Conservation (phyloP, 2,329 filamentous ascomycete genomes). For the Thermoascus crustaceus region DNA sequence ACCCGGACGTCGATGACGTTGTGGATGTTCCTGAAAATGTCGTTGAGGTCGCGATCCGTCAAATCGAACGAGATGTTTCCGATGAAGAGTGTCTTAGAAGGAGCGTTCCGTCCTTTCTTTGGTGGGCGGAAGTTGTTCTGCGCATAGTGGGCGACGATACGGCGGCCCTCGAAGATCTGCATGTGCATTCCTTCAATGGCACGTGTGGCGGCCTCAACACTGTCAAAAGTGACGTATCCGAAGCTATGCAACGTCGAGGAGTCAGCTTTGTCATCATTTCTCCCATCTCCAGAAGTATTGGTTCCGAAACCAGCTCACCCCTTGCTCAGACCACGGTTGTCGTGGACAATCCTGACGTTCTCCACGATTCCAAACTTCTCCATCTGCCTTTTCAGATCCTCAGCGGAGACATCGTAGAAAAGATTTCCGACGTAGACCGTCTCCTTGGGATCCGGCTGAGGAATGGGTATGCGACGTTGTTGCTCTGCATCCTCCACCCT, state of each 20-base stretch:
- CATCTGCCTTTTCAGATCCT: slow-evolving; percentile 54
- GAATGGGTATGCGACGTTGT: slow-evolving; percentile 5
- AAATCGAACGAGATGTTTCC: slow-evolving; percentile 83
- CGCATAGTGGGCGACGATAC: slow-evolving; percentile 55
- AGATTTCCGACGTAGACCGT: slow-evolving; percentile 61
- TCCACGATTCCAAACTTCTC: slow-evolving; percentile 49
- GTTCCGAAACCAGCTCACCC: slow-evolving; percentile 42
- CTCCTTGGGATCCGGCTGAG: slow-evolving; percentile 26
- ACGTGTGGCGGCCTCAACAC: slow-evolving; percentile 43
- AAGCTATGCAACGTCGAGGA: slow-evolving; percentile 42
- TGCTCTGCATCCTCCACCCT: slow-evolving; percentile 8
- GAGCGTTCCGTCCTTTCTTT: slow-evolving; percentile 29
- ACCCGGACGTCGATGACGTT: slow-evolving; percentile 71
- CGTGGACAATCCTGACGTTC: slow-evolving; percentile 49
- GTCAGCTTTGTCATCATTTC: not conserved
- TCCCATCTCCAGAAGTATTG: not conserved
- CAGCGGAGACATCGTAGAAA: slow-evolving; percentile 58
- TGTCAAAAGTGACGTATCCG: slow-evolving; percentile 56
- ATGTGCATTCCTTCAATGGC: slow-evolving; percentile 54
- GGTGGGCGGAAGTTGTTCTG: slow-evolving; percentile 14
- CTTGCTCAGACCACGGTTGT: slow-evolving; percentile 58
- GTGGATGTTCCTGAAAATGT: slow-evolving; percentile 61
- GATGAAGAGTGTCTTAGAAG: slow-evolving; percentile 65
- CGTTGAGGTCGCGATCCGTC: slow-evolving; percentile 73
- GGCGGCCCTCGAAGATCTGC: slow-evolving; percentile 55